These are phyloP conservation scores for Penicillium bovifimosum DNA, from an alignment of 495 filamentous ascomycete species.

Conservation along the genomic window DNA sequence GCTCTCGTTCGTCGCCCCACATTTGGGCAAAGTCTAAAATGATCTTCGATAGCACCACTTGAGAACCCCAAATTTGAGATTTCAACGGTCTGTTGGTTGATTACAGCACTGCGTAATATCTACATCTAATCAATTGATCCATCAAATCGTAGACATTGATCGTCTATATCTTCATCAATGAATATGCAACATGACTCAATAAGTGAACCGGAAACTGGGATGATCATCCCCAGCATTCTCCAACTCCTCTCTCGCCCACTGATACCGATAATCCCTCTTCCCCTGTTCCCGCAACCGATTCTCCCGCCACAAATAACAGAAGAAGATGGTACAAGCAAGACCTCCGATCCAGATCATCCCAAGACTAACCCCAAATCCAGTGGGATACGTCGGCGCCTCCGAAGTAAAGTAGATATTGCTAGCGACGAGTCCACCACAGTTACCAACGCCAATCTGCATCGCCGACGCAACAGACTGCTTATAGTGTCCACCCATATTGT, in stretches of 20 bases:
- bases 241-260: constrained; percentile 37
- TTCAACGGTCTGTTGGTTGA: not conserved
- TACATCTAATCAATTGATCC: too few species aligned
- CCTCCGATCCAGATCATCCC: constrained; percentile 49
- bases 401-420: constrained; percentile 47
- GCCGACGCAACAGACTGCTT: constrained; percentile 50
- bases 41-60: too few species aligned
- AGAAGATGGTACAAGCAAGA: constrained; percentile 34
- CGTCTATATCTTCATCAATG: not conserved
- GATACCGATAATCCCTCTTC: constrained; percentile 45
- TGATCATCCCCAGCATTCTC: constrained; percentile 58
- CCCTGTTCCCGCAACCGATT: constrained; percentile 50
- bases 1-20: too few species aligned
- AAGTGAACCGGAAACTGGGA: constrained; percentile 51
- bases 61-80: not conserved
- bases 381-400: constrained; percentile 45
- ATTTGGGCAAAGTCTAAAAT: too few species aligned
- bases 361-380: constrained; percentile 44
- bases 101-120: too few species aligned
- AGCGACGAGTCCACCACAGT: constrained; percentile 49
- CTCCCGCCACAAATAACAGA: constrained; percentile 44
- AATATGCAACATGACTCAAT: constrained; percentile 15
- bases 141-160: too few species aligned
- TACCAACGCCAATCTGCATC: constrained; percentile 49
- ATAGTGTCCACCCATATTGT: constrained; percentile 53